phyloP scores from a whole-genome alignment of 2,329 filamentous ascomycete species.

The Hypoxylon sp. region DNA sequence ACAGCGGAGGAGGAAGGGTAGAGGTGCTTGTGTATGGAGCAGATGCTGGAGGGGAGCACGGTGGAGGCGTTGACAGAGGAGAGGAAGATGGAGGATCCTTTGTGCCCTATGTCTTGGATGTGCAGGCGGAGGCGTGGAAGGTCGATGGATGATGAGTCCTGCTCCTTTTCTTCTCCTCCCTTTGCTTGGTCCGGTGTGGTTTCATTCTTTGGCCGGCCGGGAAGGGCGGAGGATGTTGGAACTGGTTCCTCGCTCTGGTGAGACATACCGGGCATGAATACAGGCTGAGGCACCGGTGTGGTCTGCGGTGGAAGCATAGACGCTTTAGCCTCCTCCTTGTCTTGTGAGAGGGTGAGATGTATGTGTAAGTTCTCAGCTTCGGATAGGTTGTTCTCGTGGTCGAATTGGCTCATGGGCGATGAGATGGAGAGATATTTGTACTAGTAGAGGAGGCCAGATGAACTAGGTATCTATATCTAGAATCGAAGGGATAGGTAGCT shows the following conservation, averaged over 20 bases:
- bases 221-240: conserved; percentile 43
- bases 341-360: conserved; percentile 26
- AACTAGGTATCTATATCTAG: not conserved
- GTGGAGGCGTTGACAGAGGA: conserved; percentile 72
- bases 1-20: conserved; percentile 68
- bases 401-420: conserved; percentile 28
- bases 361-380: conserved; percentile 30
- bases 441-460: not conserved
- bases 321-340: conserved; percentile 20
- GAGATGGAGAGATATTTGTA: not conserved
- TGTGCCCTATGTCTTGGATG: conserved; percentile 70
- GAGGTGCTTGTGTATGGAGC: conserved; percentile 78
- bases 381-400: conserved; percentile 18
- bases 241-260: conserved; percentile 40
- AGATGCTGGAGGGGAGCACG: conserved; percentile 74
- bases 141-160: conserved; percentile 52
- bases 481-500: not conserved
- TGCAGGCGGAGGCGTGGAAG: conserved; percentile 72
- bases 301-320: conserved; percentile 54
- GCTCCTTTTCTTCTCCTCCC: conserved; percentile 8
- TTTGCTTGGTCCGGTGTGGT: not conserved
- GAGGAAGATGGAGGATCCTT: conserved; percentile 78
- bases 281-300: conserved; percentile 53
- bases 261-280: conserved; percentile 56
- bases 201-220: conserved; percentile 29